A percentile compares a stretch with the other conserved stretches of the same genome.
Conservation (phyloP, 2,329 filamentous ascomycete genomes). For the Sclerotinia subarctica region DNA sequence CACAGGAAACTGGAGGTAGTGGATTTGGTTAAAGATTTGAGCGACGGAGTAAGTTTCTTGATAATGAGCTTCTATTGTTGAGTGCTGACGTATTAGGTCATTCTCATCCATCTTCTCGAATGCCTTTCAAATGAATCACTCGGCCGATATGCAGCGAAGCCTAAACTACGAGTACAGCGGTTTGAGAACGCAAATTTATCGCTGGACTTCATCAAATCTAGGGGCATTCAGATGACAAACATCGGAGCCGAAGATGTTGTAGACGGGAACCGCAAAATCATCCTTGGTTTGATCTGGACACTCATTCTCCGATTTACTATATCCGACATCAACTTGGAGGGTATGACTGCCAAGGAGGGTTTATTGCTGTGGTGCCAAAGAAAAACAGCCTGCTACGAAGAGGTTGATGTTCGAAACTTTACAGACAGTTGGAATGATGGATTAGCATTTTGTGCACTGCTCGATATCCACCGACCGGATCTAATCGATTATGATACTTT, state of each 20-base stretch:
- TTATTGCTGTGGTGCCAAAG: conserved; percentile 94
- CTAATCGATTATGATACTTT: conserved; percentile 94
- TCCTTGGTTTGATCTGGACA: conserved; percentile 96
- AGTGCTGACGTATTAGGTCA: conserved; percentile 56
- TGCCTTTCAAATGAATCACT: conserved; percentile 92
- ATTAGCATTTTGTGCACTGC: conserved; percentile 88
- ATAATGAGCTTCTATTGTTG: conserved; percentile 19
- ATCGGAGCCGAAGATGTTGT: conserved; percentile 98
- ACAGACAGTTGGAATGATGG: conserved; percentile 97
- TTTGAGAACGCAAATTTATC: conserved; percentile 98
- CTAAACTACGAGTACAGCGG: conserved; percentile 90
- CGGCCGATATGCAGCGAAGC: conserved; percentile 92
- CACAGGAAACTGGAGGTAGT: conserved; percentile 74
- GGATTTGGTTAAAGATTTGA: conserved; percentile 84
- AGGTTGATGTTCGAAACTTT: conserved; percentile 93
- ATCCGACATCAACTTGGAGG: conserved; percentile 97
- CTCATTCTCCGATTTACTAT: conserved; percentile 97
- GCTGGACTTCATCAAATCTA: conserved; percentile 85
- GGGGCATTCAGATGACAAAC: conserved; percentile 96
- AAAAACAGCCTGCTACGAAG: conserved; percentile 97
- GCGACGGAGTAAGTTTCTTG: conserved; percentile 73
- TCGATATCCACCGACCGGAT: conserved; percentile 96
- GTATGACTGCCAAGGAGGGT: conserved; percentile 95
- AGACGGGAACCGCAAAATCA: conserved; percentile 96
- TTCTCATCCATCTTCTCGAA: conserved; percentile 95